Percentiles rank a stretch among this genome's conserved stretches.
phyloP scores from a whole-genome alignment of 352 stramenopile species.

The Stramenopiles sp. region DNA sequence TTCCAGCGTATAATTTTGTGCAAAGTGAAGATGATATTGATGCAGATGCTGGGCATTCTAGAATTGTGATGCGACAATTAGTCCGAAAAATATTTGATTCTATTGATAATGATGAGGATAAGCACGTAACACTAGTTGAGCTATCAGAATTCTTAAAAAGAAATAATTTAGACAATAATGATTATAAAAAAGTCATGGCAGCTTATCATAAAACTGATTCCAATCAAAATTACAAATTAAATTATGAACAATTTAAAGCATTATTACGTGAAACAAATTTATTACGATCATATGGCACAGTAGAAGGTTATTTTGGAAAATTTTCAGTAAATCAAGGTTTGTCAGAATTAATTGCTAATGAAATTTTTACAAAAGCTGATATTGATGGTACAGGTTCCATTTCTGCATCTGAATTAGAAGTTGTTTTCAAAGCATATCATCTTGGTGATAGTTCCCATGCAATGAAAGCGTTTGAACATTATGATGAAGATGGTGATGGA shows the following conservation, averaged over 20 bases:
- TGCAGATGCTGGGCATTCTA: background rate
- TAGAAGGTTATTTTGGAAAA: background rate
- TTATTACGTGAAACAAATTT: background rate
- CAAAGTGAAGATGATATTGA: background rate
- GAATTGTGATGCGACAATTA: background rate
- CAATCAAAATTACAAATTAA: background rate
- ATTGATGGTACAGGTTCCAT: background rate
- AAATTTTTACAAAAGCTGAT: conserved; percentile 1
- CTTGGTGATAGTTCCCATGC: background rate
- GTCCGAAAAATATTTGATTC: background rate
- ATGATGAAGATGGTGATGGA: background rate
- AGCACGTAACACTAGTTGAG: background rate
- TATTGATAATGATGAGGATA: background rate
- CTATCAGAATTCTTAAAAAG: background rate
- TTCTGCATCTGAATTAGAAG: background rate
- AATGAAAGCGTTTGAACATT: background rate
- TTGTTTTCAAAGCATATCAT: background rate
- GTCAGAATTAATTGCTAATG: background rate
- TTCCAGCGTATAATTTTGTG: background rate
- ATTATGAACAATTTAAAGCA: background rate
- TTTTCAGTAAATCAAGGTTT: conserved; percentile 4
- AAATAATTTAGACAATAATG: background rate
- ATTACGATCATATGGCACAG: background rate
- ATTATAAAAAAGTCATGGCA: background rate
- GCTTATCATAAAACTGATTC: background rate